Evolutionary conservation across 1,284 basidiomycete genomes (phyloP).

Genomic region (Ceratobasidium sp.): DNA sequence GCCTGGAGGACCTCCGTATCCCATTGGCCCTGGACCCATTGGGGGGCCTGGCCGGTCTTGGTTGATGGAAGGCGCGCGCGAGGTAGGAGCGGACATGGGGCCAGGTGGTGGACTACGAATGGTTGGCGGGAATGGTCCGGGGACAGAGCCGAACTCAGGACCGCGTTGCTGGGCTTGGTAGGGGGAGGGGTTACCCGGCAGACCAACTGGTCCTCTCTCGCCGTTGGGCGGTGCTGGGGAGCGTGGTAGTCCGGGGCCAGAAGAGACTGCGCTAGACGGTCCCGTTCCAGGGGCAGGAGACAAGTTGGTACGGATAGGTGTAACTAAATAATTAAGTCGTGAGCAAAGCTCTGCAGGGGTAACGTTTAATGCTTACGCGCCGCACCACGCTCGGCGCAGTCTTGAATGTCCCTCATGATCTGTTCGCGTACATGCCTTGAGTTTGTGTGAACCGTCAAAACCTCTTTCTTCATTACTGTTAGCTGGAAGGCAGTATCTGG

Average conservation of each 20-base stretch:
- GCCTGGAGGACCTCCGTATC: constrained; percentile 4
- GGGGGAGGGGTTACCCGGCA: constrained; percentile 9
- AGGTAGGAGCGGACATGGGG: constrained; percentile 32
- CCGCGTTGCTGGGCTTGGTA: constrained; percentile 26
- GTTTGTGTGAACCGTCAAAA: constrained; percentile 72
- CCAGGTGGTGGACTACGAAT: constrained; percentile 38
- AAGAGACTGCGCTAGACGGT: constrained; percentile 23
- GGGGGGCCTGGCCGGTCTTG: constrained; percentile 21
- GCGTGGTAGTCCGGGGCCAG: constrained; percentile 28
- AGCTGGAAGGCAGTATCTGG: constrained; percentile 79
- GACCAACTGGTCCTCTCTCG: constrained; percentile 18
- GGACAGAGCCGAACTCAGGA: constrained; percentile 15
- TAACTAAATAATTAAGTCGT: constrained; percentile 46
- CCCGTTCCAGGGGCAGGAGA: constrained; percentile 14
- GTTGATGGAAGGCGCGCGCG: constrained; percentile 31
- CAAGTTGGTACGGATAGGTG: constrained; percentile 14
- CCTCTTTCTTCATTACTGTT: constrained; percentile 90
- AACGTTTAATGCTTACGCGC: constrained; percentile 63
- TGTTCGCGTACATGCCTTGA: constrained; percentile 72
- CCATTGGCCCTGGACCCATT: constrained; percentile 18
- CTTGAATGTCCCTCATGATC: constrained; percentile 78
- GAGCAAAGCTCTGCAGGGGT: constrained; percentile 44
- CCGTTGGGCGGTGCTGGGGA: constrained; percentile 29
- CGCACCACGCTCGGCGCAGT: constrained; percentile 85
- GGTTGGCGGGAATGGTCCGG: constrained; percentile 27